Percentiles rank a stretch among this genome's conserved stretches.
phyloP scores from a whole-genome alignment of 371 early-diverging fungal genomes.

The Syncephalastrum contaminatum region DNA sequence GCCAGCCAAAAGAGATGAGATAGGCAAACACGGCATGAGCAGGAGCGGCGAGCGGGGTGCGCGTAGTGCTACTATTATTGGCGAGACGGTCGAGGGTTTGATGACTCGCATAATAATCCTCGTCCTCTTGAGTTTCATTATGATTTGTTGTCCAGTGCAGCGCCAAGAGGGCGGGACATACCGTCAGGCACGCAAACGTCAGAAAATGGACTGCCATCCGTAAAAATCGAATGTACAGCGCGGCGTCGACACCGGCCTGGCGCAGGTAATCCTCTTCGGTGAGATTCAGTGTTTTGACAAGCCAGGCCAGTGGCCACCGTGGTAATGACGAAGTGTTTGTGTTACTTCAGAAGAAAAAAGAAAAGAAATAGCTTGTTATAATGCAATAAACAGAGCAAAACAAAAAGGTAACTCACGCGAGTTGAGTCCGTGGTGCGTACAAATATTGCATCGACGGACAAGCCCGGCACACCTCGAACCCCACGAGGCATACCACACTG shows the following conservation, averaged over 20 bases:
- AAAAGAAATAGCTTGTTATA: slow-evolving; percentile 6
- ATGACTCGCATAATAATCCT: slow-evolving; percentile 10
- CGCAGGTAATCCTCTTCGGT: slow-evolving; percentile 45
- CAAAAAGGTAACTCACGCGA: slow-evolving; percentile 30
- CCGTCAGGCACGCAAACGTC: slow-evolving; percentile 37
- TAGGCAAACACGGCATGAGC: slow-evolving; percentile 42
- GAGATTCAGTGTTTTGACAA: slow-evolving; percentile 28
- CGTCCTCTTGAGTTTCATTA: slow-evolving; percentile 1
- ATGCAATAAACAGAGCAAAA: neutral
- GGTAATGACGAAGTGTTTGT: slow-evolving; percentile 19
- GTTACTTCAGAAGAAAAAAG: neutral
- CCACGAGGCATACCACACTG: slow-evolving; percentile 40
- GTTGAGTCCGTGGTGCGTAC: slow-evolving; percentile 56
- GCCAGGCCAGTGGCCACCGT: slow-evolving; percentile 52
- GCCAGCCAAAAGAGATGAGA: slow-evolving; percentile 35
- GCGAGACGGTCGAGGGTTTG: slow-evolving; percentile 3
- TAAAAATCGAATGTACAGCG: slow-evolving; percentile 69
- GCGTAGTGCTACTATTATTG: slow-evolving; percentile 5
- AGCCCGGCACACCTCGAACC: slow-evolving; percentile 52
- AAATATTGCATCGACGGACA: slow-evolving; percentile 47
- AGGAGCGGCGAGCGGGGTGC: slow-evolving; percentile 30
- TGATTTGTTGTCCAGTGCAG: slow-evolving; percentile 44
- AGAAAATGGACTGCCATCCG: slow-evolving; percentile 63
- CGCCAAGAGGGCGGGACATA: slow-evolving; percentile 51
- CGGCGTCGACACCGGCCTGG: slow-evolving; percentile 64